Evolutionary conservation across 2,329 filamentous ascomycete species (phyloP), one percentile per base, ranked within the genome.

Genomic region (Colletotrichum limetticola): DNA sequence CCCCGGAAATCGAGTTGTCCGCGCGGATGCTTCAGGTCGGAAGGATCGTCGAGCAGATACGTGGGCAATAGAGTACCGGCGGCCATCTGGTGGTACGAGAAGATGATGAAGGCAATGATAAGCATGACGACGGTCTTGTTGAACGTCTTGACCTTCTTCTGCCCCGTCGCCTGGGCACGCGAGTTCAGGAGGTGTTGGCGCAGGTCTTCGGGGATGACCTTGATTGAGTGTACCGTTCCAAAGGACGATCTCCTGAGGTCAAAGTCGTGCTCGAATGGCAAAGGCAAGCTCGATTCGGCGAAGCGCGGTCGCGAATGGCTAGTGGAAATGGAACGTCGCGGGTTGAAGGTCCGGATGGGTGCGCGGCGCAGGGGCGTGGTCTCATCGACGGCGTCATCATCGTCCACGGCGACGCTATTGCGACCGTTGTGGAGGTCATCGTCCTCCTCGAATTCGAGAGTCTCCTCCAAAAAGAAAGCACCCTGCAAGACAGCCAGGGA

Each of bases 401-500:
- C 79, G 35, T 46, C 60, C 60, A 76, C 46, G 6, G 75, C 79
- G 9, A 75, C 65, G 4, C 64, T 74, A 57, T 75, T 77, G 49
- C 67, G 19, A 49, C 61, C 67, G 19, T 71, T 49, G 5, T 60
- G 19, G 8, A 71, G 46, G 32, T 75, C 75, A 14, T 67, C 68
- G 19, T 65, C 49, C 19, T 64, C 65, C n/a, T 35, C 37, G 14
- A n/a, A 74, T 6, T 82, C 78, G 37, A 84, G 83, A 0, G 84
- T 85, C 76, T 85, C 84, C 42, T 85, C 83, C 22, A 95, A 83
- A 75, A 94, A 93, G 30, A 94, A 79, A 42, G 90, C 85, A 5
- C 91, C 90, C 22, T 94, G 81, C 2, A 91, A 78, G 16, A 94
- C 86, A 63, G 94, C 93, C 1, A 94, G 76, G 3, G 89, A 75